Conservation (phyloP, 2,329 filamentous ascomycete genomes). For the Aspergillus sp. region DNA sequence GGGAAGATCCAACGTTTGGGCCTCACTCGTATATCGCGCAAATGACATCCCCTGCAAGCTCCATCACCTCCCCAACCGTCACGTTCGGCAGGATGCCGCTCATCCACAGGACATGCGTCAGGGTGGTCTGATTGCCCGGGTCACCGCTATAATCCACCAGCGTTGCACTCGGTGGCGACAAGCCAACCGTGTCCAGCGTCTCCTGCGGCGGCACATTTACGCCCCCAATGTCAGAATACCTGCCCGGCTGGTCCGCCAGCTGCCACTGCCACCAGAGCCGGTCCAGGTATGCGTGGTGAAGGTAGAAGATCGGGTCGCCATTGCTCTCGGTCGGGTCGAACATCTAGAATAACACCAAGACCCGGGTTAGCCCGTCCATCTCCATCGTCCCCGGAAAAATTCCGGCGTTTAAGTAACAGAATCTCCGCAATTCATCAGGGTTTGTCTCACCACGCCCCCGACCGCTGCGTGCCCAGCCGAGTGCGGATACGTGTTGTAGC, state of each 20-base stretch:
- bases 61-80: conserved; percentile 9
- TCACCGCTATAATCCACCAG: conserved; percentile 4
- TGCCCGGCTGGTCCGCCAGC: neutral
- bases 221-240: conserved; percentile 4
- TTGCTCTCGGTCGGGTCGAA: neutral
- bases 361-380: neutral
- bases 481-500: conserved; percentile 7
- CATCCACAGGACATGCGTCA: conserved; percentile 6
- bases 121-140: neutral
- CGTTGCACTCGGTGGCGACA: neutral
- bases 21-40: conserved; percentile 2
- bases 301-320: conserved; percentile 8
- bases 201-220: neutral
- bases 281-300: conserved; percentile 10
- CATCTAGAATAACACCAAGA: neutral
- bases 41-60: neutral
- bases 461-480: conserved; percentile 1
- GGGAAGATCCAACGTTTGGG: neutral
- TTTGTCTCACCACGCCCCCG: conserved; percentile 5
- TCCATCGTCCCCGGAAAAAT: neutral
- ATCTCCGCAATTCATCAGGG: too few relatives aligned
- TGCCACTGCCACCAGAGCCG: conserved; percentile 10
- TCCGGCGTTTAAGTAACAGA: too few relatives aligned
- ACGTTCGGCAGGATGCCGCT: conserved; percentile 1
- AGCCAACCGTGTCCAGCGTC: neutral